A percentile compares a stretch with the other conserved stretches of the same genome.
Evolutionary conservation across 768 basidiomycete genomes (phyloP).

Genomic region (Auricularia cornea): DNA sequence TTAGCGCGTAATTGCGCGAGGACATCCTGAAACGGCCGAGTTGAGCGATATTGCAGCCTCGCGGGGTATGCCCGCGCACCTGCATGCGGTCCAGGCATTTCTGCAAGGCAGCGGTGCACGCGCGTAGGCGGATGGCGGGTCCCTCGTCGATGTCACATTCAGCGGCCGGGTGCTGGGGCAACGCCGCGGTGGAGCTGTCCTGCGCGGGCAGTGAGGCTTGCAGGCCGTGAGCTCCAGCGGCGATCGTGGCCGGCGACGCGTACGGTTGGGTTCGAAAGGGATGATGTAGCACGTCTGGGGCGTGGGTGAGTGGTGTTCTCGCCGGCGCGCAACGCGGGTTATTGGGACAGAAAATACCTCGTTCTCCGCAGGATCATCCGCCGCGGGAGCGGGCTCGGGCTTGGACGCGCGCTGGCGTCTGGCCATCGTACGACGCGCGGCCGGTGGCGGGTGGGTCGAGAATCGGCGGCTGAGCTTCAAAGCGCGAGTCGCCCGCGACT

Average conservation of each 20-base stretch:
- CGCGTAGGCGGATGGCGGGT: neutral
- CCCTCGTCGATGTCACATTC: neutral
- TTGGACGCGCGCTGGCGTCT: too few species aligned
- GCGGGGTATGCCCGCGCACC: neutral
- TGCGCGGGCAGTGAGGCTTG: neutral
- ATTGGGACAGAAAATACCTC: too few species aligned
- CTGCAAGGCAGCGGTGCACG: neutral
- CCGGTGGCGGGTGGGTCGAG: too few species aligned
- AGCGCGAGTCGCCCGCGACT: too few species aligned
- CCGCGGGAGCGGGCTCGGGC: too few species aligned
- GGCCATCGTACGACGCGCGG: too few species aligned
- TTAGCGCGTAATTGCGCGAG: slow-evolving; percentile 41
- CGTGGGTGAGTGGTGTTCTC: neutral
- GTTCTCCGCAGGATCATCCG: too few species aligned
- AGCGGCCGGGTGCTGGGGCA: neutral
- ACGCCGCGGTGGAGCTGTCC: neutral
- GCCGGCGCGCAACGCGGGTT: too few species aligned
- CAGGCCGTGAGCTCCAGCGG: neutral
- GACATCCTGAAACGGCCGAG: slow-evolving; percentile 29
- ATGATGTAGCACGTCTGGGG: neutral
- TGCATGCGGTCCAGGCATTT: neutral
- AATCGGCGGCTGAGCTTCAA: too few species aligned
- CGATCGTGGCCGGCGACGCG: neutral
- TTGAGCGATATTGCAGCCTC: slow-evolving; percentile 1
- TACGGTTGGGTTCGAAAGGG: neutral